Conservation (phyloP, 2,329 filamentous ascomycete species). For the Elsinoe batatas region DNA sequence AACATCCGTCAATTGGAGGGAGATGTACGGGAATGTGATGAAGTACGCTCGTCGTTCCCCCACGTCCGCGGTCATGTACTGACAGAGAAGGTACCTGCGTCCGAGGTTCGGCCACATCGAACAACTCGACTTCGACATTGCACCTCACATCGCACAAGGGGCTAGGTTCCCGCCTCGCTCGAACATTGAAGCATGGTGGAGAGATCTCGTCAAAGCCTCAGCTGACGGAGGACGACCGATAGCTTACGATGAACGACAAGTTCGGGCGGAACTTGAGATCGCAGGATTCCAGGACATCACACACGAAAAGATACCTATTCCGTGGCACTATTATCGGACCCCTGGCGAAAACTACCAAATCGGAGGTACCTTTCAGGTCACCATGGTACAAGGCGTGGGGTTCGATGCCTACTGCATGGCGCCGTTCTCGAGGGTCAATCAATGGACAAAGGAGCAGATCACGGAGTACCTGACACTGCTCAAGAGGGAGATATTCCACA, state of each 20-base stretch:
- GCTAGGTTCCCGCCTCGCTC: constrained; percentile 47
- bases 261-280: constrained; percentile 50
- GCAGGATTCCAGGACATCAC: constrained; percentile 74
- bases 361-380: constrained; percentile 76
- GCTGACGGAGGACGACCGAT: constrained; percentile 55
- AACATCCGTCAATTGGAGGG: constrained; percentile 65
- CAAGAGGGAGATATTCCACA: constrained; percentile 48
- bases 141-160: constrained; percentile 60
- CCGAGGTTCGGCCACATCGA: constrained; percentile 70
- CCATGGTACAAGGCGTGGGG: constrained; percentile 53
- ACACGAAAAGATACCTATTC: constrained; percentile 58
- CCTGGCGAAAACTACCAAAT: constrained; percentile 57
- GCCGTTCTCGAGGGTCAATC: constrained; percentile 32
- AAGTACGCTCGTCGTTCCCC: constrained; percentile 38
- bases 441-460: constrained; percentile 51
- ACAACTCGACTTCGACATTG: constrained; percentile 81
- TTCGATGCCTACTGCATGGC: constrained; percentile 63
- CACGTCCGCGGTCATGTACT: constrained; percentile 2
- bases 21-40: constrained; percentile 61
- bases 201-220: constrained; percentile 56
- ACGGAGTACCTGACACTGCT: constrained; percentile 52
- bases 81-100: constrained; percentile 54
- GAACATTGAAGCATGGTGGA: constrained; percentile 55
- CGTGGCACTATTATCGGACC: constrained; percentile 63
- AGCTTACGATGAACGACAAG: constrained; percentile 50